Evolutionary conservation across 1,284 basidiomycete species (phyloP).

Genomic region (Athelia sp.): DNA sequence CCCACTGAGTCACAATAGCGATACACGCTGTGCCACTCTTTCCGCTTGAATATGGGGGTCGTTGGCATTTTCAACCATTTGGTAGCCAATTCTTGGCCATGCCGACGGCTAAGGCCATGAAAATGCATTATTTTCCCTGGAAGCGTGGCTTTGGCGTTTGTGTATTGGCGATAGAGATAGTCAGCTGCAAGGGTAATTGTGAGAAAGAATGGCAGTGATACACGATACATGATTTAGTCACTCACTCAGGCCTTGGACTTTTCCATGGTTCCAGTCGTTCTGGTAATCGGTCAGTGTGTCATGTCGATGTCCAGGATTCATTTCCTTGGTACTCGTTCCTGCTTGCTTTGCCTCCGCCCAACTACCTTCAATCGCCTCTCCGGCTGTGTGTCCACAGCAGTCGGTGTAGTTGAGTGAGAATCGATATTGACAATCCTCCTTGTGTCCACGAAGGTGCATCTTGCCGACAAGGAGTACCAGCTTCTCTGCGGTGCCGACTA

Average conservation of each 20-base stretch:
- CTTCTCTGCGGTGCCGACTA: conserved; percentile 3
- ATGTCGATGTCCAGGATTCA: conserved; percentile 21
- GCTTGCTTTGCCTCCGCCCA: conserved; percentile 17
- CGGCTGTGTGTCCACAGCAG: conserved; percentile 14
- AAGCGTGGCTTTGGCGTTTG: not conserved
- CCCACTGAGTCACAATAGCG: not conserved
- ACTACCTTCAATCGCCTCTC: conserved; percentile 15
- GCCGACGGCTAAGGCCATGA: not conserved
- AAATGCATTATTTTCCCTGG: not conserved
- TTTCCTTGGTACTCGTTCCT: conserved; percentile 17
- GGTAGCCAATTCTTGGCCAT: not conserved
- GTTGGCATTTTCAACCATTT: not conserved
- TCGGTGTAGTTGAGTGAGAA: conserved; percentile 18
- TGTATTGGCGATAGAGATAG: conserved; percentile 1
- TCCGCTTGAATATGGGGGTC: not conserved
- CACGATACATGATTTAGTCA: not conserved
- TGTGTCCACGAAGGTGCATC: conserved; percentile 20
- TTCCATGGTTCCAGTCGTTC: conserved; percentile 15
- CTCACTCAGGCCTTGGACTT: conserved; percentile 12
- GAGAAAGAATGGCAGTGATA: not conserved
- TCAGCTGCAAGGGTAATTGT: not conserved
- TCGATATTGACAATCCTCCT: conserved; percentile 14
- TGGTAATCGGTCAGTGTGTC: conserved; percentile 16
- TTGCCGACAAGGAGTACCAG: conserved; percentile 12
- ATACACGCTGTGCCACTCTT: conserved; percentile 4